A percentile compares a stretch with the other conserved stretches of the same genome.
phyloP scores from a whole-genome alignment of 179 eudicot genomes.

The Silene coronaria region DNA sequence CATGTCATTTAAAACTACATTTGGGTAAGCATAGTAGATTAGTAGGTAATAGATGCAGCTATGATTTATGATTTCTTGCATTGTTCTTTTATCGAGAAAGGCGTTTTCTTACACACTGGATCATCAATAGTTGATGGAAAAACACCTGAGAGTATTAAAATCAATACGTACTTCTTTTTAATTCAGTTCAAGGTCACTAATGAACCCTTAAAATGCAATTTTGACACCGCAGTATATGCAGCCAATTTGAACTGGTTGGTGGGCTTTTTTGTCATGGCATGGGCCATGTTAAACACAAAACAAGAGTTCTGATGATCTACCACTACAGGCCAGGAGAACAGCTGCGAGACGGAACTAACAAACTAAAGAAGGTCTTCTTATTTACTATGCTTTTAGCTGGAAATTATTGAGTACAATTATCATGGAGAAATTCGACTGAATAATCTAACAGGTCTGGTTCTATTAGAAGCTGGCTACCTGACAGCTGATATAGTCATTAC shows the following conservation, averaged over 20 bases:
- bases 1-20: not conserved
- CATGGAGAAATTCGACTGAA: not conserved
- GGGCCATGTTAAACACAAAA: not conserved
- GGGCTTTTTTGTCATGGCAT: not conserved
- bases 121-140: not conserved
- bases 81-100: too few relatives aligned
- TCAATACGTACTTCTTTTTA: not conserved
- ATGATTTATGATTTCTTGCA: too few relatives aligned
- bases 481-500: constrained; percentile 85
- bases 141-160: not conserved
- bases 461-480: constrained; percentile 49
- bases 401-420: not conserved
- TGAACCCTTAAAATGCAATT: not conserved
- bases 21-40: not conserved
- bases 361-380: not conserved
- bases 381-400: not conserved
- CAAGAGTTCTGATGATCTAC: constrained; percentile 5
- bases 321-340: not conserved
- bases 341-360: not conserved
- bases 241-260: not conserved
- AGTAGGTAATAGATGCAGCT: too few relatives aligned
- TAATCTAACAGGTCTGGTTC: not conserved
- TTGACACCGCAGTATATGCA: not conserved
- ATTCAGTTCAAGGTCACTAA: not conserved
- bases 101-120: not conserved